Conservation (phyloP, 2,329 filamentous ascomycete genomes). For the Rhytidhysteron rufulum region DNA sequence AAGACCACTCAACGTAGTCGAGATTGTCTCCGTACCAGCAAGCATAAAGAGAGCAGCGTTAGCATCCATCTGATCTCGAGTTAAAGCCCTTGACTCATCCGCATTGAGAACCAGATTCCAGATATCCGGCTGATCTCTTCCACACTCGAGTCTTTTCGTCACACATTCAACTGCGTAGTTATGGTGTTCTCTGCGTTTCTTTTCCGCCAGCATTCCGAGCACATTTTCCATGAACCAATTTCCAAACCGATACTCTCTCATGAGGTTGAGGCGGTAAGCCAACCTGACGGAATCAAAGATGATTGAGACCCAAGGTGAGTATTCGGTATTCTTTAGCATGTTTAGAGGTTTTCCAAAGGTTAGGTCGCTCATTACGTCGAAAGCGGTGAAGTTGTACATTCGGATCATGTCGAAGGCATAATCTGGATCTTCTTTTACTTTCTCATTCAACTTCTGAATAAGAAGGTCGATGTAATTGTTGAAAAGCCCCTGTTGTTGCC, state of each 20-base stretch:
- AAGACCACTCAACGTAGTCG: conserved; percentile 36
- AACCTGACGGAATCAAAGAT: conserved; percentile 24
- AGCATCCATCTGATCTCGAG: conserved; percentile 18
- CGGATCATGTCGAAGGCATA: conserved; percentile 30
- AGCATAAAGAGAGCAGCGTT: conserved; percentile 19
- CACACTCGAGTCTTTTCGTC: conserved; percentile 25
- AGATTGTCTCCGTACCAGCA: conserved; percentile 41
- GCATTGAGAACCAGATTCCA: conserved; percentile 34
- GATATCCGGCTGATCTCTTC: conserved; percentile 31
- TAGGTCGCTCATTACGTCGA: conserved; percentile 32
- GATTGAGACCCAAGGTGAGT: conserved; percentile 28
- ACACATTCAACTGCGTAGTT: conserved; percentile 17
- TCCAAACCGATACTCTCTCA: conserved; percentile 5
- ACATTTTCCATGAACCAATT: neutral
- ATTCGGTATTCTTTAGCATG: conserved; percentile 25
- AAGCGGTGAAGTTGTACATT: conserved; percentile 31
- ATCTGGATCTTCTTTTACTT: conserved; percentile 24
- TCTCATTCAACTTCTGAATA: conserved; percentile 32
- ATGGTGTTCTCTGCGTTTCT: conserved; percentile 15
- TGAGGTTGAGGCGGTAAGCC: neutral
- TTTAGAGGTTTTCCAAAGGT: conserved; percentile 28
- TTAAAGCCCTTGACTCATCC: neutral
- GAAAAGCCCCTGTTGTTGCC: conserved; percentile 39
- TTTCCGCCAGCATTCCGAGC: neutral
- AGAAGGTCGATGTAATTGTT: conserved; percentile 39